Percentiles rank a stretch among this genome's conserved stretches.
Evolutionary conservation across 169 alveolate species (phyloP).

Genomic region (Besnoitia besnoiti): DNA sequence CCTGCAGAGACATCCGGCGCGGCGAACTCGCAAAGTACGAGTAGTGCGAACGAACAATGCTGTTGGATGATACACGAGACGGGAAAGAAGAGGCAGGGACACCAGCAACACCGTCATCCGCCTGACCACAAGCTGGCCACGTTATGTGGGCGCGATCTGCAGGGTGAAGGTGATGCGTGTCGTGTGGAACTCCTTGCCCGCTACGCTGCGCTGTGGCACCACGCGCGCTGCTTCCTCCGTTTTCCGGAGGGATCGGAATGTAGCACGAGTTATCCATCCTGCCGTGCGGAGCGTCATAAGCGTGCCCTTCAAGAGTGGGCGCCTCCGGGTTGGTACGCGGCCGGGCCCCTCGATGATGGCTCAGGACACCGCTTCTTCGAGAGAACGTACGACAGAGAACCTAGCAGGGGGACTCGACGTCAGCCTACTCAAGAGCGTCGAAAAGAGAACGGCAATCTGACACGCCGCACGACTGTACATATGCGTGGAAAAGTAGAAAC

Average conservation of each 20-base stretch:
- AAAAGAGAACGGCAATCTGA: too few relatives aligned
- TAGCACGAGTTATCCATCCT: background rate
- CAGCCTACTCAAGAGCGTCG: too few relatives aligned
- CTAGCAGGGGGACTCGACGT: too few relatives aligned
- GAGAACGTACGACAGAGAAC: too few relatives aligned
- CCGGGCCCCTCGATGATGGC: too few relatives aligned
- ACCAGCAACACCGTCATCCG: background rate
- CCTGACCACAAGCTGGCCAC: background rate
- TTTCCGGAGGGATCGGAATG: background rate
- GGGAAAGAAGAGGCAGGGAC: background rate
- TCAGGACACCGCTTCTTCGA: too few relatives aligned
- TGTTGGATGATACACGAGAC: background rate
- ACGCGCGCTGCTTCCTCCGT: background rate
- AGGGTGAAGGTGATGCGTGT: background rate
- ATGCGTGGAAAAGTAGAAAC: too few relatives aligned
- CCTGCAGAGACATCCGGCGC: conserved; percentile 19
- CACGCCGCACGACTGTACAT: too few relatives aligned
- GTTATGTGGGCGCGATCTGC: background rate
- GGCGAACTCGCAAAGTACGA: conserved; percentile 34
- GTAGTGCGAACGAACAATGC: conserved; percentile 21
- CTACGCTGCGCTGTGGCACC: background rate
- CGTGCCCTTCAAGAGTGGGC: too few relatives aligned
- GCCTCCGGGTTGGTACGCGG: too few relatives aligned
- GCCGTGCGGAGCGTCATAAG: background rate
- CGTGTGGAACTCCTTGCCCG: background rate